A percentile compares a stretch with the other conserved stretches of the same genome.
phyloP scores from a whole-genome alignment of 2,329 filamentous ascomycete genomes.

The Curvularia sp. region DNA sequence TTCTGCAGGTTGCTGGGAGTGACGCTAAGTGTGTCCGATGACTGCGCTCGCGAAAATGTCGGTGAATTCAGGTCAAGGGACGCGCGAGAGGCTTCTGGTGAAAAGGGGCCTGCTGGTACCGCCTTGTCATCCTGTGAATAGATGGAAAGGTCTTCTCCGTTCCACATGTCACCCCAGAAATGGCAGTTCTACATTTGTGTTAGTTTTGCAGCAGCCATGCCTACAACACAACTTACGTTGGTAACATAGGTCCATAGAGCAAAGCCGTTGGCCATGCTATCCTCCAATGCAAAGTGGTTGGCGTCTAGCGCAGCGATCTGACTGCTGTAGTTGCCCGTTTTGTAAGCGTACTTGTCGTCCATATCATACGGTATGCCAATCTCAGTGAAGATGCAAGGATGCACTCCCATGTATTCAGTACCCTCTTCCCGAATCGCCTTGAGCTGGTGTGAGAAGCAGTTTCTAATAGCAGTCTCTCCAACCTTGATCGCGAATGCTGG shows the following conservation, averaged over 20 bases:
- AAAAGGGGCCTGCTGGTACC: conserved; percentile 59
- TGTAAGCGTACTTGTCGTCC: conserved; percentile 95
- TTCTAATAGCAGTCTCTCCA: conserved; percentile 91
- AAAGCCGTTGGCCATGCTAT: conserved; percentile 81
- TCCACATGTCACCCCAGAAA: conserved; percentile 91
- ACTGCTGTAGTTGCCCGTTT: conserved; percentile 92
- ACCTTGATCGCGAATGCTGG: conserved; percentile 92
- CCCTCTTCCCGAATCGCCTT: conserved; percentile 84
- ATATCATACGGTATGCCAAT: conserved; percentile 99
- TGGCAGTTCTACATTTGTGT: conserved; percentile 73
- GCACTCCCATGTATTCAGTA: conserved; percentile 83
- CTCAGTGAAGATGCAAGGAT: conserved; percentile 89
- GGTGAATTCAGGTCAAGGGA: conserved; percentile 60
- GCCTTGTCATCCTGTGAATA: conserved; percentile 81
- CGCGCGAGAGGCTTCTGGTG: conserved; percentile 58
- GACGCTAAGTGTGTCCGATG: conserved; percentile 60
- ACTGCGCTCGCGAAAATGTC: conserved; percentile 62
- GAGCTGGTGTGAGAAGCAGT: conserved; percentile 89
- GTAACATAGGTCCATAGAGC: conserved; percentile 87
- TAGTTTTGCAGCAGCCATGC: conserved; percentile 7
- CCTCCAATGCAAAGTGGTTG: conserved; percentile 92
- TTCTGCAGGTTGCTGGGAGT: conserved; percentile 78
- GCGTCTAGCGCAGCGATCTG: conserved; percentile 94
- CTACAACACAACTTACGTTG: conserved; percentile 57
- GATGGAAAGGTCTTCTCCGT: conserved; percentile 94